Conservation (phyloP, 1,284 basidiomycete species). For the Tetrapyrgos nigripes region DNA sequence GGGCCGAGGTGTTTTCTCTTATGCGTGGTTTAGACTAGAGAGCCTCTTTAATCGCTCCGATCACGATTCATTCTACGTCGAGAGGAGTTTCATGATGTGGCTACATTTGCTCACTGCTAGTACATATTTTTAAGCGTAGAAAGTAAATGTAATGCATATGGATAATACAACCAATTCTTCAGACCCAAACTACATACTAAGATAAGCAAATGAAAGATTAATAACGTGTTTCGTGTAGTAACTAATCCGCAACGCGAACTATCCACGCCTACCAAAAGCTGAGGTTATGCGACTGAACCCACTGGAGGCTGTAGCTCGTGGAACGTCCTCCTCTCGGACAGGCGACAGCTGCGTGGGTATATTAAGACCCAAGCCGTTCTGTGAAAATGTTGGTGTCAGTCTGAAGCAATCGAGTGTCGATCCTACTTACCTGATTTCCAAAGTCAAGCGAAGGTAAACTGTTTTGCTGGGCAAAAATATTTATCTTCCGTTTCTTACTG, state of each 20-base stretch:
- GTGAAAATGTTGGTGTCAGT: not conserved
- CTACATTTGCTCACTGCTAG: slow-evolving; percentile 44
- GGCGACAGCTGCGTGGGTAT: slow-evolving; percentile 72
- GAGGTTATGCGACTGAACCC: not conserved
- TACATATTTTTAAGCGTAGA: not conserved
- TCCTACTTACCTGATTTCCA: slow-evolving; percentile 37
- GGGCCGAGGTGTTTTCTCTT: slow-evolving; percentile 42
- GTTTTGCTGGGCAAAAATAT: slow-evolving; percentile 51
- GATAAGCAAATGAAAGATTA: no score
- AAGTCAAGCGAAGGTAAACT: slow-evolving; percentile 41
- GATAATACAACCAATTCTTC: no score
- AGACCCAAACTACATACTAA: no score
- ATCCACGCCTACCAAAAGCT: slow-evolving; percentile 1
- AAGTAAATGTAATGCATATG: not conserved
- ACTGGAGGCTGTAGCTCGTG: slow-evolving; percentile 43
- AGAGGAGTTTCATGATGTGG: slow-evolving; percentile 85
- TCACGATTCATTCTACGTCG: slow-evolving; percentile 65
- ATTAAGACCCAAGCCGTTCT: slow-evolving; percentile 46
- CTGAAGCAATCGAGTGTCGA: not conserved
- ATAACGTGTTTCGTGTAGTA: no score
- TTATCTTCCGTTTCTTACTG: slow-evolving; percentile 68
- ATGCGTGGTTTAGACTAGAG: slow-evolving; percentile 57
- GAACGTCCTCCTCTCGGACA: slow-evolving; percentile 60
- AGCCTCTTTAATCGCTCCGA: slow-evolving; percentile 83
- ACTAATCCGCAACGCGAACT: not conserved